phyloP scores from a whole-genome alignment of 108 stramenopile species.

The Cyclostephanos tholiformis region DNA sequence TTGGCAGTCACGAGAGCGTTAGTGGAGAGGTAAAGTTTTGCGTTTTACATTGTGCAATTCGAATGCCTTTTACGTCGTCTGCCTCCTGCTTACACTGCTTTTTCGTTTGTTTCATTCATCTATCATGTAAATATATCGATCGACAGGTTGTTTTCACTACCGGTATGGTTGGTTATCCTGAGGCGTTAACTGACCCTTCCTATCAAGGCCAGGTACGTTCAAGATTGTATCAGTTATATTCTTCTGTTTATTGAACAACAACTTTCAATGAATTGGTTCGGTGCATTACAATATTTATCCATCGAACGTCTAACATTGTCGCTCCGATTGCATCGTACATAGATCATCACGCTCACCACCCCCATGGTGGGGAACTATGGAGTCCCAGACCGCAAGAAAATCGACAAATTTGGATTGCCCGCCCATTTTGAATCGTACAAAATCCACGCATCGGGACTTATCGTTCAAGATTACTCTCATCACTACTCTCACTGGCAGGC shows the following conservation, averaged over 20 bases:
- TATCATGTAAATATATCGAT: slow-evolving; percentile 2
- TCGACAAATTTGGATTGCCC: slow-evolving; percentile 89
- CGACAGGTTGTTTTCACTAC: slow-evolving; percentile 97
- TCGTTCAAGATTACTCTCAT: slow-evolving; percentile 93
- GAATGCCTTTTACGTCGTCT: not conserved
- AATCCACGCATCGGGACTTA: slow-evolving; percentile 92
- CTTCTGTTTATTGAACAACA: not conserved
- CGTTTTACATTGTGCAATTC: not conserved
- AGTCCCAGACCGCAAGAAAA: slow-evolving; percentile 83
- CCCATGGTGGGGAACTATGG: slow-evolving; percentile 99
- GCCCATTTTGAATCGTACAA: slow-evolving; percentile 92
- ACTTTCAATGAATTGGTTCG: not conserved
- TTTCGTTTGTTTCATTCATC: slow-evolving; percentile 7
- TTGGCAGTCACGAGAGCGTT: slow-evolving; percentile 70
- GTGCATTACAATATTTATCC: not conserved
- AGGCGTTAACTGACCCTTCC: slow-evolving; percentile 97
- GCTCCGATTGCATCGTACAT: slow-evolving; percentile 1
- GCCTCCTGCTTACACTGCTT: not conserved
- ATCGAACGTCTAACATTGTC: slow-evolving; percentile 4
- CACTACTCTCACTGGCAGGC: slow-evolving; percentile 98
- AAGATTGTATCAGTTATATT: slow-evolving; percentile 5
- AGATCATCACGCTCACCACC: slow-evolving; percentile 90
- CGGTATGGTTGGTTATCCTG: slow-evolving; percentile 99
- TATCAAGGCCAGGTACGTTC: slow-evolving; percentile 92
- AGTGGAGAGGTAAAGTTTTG: slow-evolving; percentile 79